Evolutionary conservation across 2,329 filamentous ascomycete species (phyloP), one percentile per base, ranked within the genome.

Genomic region (Myriangium duriaei): DNA sequence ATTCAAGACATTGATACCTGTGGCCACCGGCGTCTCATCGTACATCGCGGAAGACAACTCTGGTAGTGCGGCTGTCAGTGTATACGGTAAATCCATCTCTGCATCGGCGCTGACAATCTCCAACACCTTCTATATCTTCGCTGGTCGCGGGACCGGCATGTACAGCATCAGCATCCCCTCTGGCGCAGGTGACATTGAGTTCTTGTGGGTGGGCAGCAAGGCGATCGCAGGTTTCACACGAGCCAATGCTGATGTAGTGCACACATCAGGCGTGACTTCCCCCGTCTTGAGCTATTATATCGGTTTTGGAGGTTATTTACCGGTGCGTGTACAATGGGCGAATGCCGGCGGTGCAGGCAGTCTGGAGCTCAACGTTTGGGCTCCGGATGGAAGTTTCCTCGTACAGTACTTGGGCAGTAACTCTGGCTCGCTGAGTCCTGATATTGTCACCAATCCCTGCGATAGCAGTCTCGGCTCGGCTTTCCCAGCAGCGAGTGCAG

Each of bases 121-220:
- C n/a, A 34, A 43, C 18, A 34, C 35, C 24, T 43, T 43, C 28
- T 43, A 41, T 30, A 4, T 43, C 29, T 43, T 41, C n/a, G 42
- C 42, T 4, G 33, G 32, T n/a, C 34, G 37, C n/a, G 34, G 38
- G 11, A 45, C 47, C 10, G 48, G 51, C n/a, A 42, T 41, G 30
- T 54, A 53, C 34, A 47, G 42, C 11, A 47, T 52, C 42, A 47
- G 34, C 15, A 19, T 49, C 6, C 41, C 40, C 2, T 33, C 38
- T 9, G 40, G 42, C n/a, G 39, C 43, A n/a, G 50, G 53, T 18
- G 49, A 53, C 16, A 45, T 50, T 12, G 42, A 44, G 2, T 32
- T 52, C 2, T 28, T 52, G 11, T 53, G 49, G 51, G 15, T 53
- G 6, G 49, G 48, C 5, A 10, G 40, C 13, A 44, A 42, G 11